Base-by-base conservation (phyloP, 495 filamentous ascomycete genomes). In the Immersiella caudata region DNA sequence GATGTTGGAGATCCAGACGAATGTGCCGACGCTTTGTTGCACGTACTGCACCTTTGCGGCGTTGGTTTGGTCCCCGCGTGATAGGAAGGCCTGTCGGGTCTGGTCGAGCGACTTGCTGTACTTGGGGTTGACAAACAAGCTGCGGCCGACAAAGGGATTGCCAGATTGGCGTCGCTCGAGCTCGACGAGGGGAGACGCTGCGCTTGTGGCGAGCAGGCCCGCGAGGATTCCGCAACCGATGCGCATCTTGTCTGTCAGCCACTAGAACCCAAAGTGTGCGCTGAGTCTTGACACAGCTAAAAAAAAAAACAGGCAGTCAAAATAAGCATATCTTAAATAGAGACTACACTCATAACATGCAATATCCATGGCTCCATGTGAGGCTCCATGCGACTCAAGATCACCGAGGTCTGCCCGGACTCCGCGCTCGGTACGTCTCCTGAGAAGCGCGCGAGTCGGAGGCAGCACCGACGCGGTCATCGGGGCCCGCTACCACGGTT, bases 81-180 rank as follows among this genome's bases (percentile, higher is more conserved):
- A 74, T 65, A 81, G 71, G 21, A 85, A 86, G 6, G 80, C 78
- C 9, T 79, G 72, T 29, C 79, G 79, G 21, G 80, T 79, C 58
- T 73, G 71, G 6, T 81, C 76, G 26, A 88, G 79, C 70, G 85
- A 82, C 9, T 76, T 74, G 46, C 83, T 78, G 70, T 86, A 87
- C 68, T 75, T 78, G 3, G 82, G 76, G 76, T 87, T 87, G 56
- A 79, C 84, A 65, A 85, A 88, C 35, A 80, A 79, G 21, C 83
- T 73, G 64, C 83, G 82, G 25, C 84, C 84, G 5, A 70, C 69
- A 67, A 86, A 87, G 0, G 84, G 85, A 68, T 88, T 88, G 33
- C 33, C 35, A 29, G 49, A 52, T 52, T 52, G 49, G 49, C 49
- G 29, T 33, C 29, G 29, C 29, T 33, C 29, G 29, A 33, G 49